A percentile compares a stretch with the other conserved stretches of the same genome.
Evolutionary conservation across 2,329 filamentous ascomycete species (phyloP).

Genomic region (Boeremia exigua): DNA sequence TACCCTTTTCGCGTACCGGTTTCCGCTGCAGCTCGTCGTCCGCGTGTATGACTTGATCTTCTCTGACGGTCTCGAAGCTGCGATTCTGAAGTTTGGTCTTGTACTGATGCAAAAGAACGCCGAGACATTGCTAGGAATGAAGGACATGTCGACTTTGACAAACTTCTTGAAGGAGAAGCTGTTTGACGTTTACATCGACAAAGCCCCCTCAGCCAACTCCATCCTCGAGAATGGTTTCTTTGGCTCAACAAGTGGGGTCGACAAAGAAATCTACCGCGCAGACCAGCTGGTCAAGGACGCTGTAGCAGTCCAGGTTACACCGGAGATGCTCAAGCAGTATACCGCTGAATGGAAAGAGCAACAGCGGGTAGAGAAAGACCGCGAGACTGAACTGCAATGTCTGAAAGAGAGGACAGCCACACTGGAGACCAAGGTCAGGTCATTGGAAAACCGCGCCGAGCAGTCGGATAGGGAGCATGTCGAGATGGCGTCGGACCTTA

Average conservation of each 20-base stretch:
- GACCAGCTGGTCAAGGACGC: conserved; percentile 94
- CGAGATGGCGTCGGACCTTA: conserved; percentile 85
- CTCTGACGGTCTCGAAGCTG: conserved; percentile 84
- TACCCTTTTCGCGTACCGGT: conserved; percentile 97
- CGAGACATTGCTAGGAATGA: conserved; percentile 76
- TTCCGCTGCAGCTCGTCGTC: conserved; percentile 92
- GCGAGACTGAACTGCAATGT: conserved; percentile 79
- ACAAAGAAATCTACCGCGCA: conserved; percentile 95
- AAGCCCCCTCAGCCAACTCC: conserved; percentile 87
- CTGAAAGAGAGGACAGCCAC: conserved; percentile 64
- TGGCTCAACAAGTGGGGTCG: conserved; percentile 84
- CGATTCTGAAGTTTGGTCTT: conserved; percentile 92
- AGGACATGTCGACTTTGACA: conserved; percentile 88
- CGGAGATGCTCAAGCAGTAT: conserved; percentile 81
- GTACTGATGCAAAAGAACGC: conserved; percentile 97
- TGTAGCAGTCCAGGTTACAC: conserved; percentile 83
- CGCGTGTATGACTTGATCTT: conserved; percentile 96
- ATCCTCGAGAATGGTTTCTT: conserved; percentile 98
- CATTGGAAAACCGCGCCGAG: conserved; percentile 86
- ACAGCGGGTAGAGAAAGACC: conserved; percentile 78
- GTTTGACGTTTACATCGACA: conserved; percentile 97
- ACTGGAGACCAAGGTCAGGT: conserved; percentile 77
- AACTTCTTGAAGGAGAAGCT: conserved; percentile 91
- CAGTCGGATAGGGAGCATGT: conserved; percentile 90
- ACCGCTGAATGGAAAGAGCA: conserved; percentile 92